Conservation (phyloP, 2,329 filamentous ascomycete species). For the Colletotrichum salicis region DNA sequence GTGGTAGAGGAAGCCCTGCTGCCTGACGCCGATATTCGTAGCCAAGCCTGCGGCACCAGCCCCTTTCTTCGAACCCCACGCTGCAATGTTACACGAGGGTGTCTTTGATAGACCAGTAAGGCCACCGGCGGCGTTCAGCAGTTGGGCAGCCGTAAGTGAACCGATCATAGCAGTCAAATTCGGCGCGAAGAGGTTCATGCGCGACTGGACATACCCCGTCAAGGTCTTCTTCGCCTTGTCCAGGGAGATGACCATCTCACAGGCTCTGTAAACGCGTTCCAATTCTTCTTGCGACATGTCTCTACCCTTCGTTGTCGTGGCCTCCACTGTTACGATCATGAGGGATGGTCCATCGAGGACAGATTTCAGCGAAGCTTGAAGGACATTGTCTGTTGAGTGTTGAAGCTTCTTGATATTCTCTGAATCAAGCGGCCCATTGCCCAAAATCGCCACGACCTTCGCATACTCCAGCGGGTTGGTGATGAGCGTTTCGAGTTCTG, state of each 20-base stretch:
- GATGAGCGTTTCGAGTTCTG: slow-evolving; percentile 89
- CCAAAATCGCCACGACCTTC: slow-evolving; percentile 91
- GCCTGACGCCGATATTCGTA: slow-evolving; percentile 89
- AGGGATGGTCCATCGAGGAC: slow-evolving; percentile 89
- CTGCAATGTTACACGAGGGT: slow-evolving; percentile 90
- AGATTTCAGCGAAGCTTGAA: slow-evolving; percentile 78
- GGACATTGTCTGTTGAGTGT: slow-evolving; percentile 79
- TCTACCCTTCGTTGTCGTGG: slow-evolving; percentile 85
- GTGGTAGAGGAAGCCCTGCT: slow-evolving; percentile 94
- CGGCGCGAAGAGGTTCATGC: slow-evolving; percentile 95
- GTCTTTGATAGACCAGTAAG: slow-evolving; percentile 90
- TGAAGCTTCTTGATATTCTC: slow-evolving; percentile 84
- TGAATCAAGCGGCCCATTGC: slow-evolving; percentile 87
- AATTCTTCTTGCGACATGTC: slow-evolving; percentile 82
- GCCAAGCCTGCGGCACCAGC: slow-evolving; percentile 81
- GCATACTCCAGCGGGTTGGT: slow-evolving; percentile 95
- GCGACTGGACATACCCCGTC: slow-evolving; percentile 94
- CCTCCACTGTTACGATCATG: slow-evolving; percentile 96
- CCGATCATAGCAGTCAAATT: slow-evolving; percentile 93
- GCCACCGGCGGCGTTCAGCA: slow-evolving; percentile 94
- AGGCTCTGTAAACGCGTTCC: slow-evolving; percentile 78
- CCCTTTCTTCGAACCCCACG: slow-evolving; percentile 90
- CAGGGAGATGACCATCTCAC: slow-evolving; percentile 87
- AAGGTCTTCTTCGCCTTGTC: slow-evolving; percentile 88
- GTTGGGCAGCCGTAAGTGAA: slow-evolving; percentile 90